These are phyloP conservation scores for Blastobotrys raffinosifermentans DNA, from an alignment of 1,139 yeast genomes.

Conservation along the genomic window DNA sequence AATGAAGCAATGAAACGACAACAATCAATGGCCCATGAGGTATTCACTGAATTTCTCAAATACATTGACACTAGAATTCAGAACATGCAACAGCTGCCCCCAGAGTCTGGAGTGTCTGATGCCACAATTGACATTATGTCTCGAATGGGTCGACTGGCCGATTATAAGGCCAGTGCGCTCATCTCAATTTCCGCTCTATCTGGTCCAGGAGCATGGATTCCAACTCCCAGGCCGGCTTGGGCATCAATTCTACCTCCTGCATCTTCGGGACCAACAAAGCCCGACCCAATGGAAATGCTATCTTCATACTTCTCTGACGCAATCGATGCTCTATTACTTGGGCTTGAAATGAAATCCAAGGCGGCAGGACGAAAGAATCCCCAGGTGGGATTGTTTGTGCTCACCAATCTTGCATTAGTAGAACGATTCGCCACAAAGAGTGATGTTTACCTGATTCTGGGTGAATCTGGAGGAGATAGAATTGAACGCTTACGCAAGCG, in stretches of 20 bases:
- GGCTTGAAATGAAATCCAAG: conserved; percentile 52
- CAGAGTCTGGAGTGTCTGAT: conserved; percentile 64
- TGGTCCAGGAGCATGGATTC: conserved; percentile 63
- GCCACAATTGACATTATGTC: conserved; percentile 63
- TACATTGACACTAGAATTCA: conserved; percentile 49
- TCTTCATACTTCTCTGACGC: conserved; percentile 67
- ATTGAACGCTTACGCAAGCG: conserved; percentile 66
- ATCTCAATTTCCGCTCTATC: conserved; percentile 47
- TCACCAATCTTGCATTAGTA: conserved; percentile 65
- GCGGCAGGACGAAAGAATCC: conserved; percentile 32
- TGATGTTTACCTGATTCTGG: conserved; percentile 50
- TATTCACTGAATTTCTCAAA: conserved; percentile 53
- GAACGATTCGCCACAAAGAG: conserved; percentile 69
- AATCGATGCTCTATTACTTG: conserved; percentile 63
- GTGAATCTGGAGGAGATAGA: conserved; percentile 60
- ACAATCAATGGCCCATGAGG: conserved; percentile 32
- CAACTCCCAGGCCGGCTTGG: conserved; percentile 35
- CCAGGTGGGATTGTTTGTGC: conserved; percentile 59
- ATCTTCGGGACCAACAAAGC: conserved; percentile 29
- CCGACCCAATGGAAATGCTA: conserved; percentile 45
- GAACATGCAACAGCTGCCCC: conserved; percentile 41
- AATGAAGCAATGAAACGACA: conserved; percentile 18
- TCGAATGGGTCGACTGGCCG: conserved; percentile 57
- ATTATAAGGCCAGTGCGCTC: conserved; percentile 50
- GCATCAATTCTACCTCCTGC: conserved; percentile 16